Base-by-base conservation (phyloP, 1,284 basidiomycete species). In the Moniliophthora roreri region DNA sequence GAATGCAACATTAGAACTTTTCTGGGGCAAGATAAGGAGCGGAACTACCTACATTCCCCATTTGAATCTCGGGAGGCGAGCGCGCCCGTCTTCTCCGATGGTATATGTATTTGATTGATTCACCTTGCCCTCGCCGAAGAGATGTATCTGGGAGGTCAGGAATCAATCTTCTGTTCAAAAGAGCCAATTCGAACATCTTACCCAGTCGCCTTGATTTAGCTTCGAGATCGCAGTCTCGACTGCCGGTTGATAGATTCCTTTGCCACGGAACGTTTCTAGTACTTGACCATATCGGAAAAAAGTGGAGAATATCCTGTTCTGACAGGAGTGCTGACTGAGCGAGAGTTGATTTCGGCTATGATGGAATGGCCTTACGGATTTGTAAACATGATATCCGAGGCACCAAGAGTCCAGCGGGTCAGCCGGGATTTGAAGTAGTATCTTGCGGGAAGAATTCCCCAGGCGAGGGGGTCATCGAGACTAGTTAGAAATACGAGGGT, bases 341-440 rank as follows among this genome's bases (percentile, higher is more conserved):
- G 13, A 9, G 20, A 4, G 41, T 57, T 34, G 56, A 60, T 52
- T 61, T 50, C 51, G 16, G 34, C 34, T 47, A 36, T 18, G 55
- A 42, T 48, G 41, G 51, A 57, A 46, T 58, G n/a, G 16, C 68
- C 86, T 70, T 69, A 90, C 83, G 90, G 84, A 70, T 95, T 97
- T 6, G 91, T 98, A 73, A 98, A 99, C 79, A 98, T 89, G 65
- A 99, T 89, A 59, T 99, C 96, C 16, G 90, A 89, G 1, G 96
- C 95, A 51, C 91, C 92, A 13, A 94, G 77, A 2, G 91, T 86
- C 93, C 93, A 96, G 50, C 94, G 79, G 24, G 80, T 89, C 28
- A 79, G 86, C 23, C 74, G 72, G 7, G 85, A 71, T 51, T 74
- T 75, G 23, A 87, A 71, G 65, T 84, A 90, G 55, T 77, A 84